Evolutionary conservation across 257 asterid genomes (phyloP).

Genomic region (Solanum verrucosum): DNA sequence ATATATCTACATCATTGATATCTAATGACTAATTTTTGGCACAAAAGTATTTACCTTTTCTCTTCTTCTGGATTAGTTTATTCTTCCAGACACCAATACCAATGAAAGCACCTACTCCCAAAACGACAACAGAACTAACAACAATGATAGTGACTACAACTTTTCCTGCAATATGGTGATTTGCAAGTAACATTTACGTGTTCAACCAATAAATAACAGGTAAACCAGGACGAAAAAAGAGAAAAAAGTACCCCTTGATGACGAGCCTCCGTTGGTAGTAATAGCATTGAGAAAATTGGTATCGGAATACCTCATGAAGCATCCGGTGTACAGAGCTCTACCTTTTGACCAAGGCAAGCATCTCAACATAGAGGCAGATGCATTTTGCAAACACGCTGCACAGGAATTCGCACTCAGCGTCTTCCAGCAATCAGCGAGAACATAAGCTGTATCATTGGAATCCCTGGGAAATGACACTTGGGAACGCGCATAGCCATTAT

Average conservation of each 20-base stretch:
- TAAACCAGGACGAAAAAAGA: background rate
- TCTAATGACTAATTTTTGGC: background rate
- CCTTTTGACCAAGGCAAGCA: constrained; percentile 65
- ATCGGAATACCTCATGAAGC: constrained; percentile 61
- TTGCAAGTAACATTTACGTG: background rate
- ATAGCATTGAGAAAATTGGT: constrained; percentile 46
- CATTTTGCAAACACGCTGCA: constrained; percentile 48
- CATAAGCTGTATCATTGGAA: constrained; percentile 29
- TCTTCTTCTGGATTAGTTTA: constrained; percentile 8
- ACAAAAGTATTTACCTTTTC: constrained; percentile 9
- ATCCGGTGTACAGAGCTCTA: constrained; percentile 50
- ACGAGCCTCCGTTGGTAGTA: background rate
- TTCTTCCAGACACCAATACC: constrained; percentile 6
- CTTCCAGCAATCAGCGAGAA: constrained; percentile 63
- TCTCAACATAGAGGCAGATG: constrained; percentile 24
- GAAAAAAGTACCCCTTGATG: constrained; percentile 1
- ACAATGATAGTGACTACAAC: background rate
- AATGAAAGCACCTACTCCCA: constrained; percentile 5
- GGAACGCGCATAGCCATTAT: constrained; percentile 35
- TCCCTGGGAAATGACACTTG: constrained; percentile 14
- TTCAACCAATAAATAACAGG: background rate
- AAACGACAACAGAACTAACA: background rate
- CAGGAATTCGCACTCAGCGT: constrained; percentile 29
- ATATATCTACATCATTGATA: background rate
- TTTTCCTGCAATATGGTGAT: constrained; percentile 1